Evolutionary conservation across 371 early-diverging fungal genomes (phyloP), one percentile per base, ranked within the genome.

Genomic region (Funneliformis caledonium): DNA sequence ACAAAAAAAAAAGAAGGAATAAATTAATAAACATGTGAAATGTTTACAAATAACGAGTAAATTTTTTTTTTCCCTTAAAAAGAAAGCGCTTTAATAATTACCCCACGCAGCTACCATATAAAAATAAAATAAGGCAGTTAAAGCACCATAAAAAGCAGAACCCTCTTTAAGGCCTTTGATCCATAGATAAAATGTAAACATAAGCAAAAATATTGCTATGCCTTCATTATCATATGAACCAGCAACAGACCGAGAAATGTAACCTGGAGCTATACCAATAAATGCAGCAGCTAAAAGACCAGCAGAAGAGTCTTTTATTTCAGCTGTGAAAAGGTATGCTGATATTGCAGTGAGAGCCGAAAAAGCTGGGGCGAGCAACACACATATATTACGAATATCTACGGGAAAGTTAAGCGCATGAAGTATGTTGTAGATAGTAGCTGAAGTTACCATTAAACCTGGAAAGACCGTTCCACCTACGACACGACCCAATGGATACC

Each of bases 41-140:
- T 8, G 43, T 42, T 16, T 31, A 48, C 42, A 61, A 7, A 59
- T 5, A 12, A 69, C 45, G 45, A 43, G 43, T 26, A 26, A 19
- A 43, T 45, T 43, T 68, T 43, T 43, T 47, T 33, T 37, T 67
- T 42, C 10, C 11, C 7, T 33, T 10, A 75, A 52, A 76, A 37
- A 37, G 37, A 37, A 37, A 37, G 3, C 37, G 16, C 4, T 8
- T 75, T 48, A 37, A 78, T 43, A 73, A 37, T 80, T 83, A 87
- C 99, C 99, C 99, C 99, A 99, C 10, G 99, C 95, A 7, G 98
- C 94, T 2, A 99, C 99, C 99, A 99, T 99, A 89, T 97, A 98
- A 85, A 98, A 99, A 90, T 99, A 99, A 81, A 94, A 96, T 72
- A 97, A 86, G 6, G 98, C 99, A 0, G 98, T 87, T 65, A 92